These are phyloP conservation scores for Monosporascus ibericus DNA, from an alignment of 2,329 filamentous ascomycete genomes.

Conservation along the genomic window DNA sequence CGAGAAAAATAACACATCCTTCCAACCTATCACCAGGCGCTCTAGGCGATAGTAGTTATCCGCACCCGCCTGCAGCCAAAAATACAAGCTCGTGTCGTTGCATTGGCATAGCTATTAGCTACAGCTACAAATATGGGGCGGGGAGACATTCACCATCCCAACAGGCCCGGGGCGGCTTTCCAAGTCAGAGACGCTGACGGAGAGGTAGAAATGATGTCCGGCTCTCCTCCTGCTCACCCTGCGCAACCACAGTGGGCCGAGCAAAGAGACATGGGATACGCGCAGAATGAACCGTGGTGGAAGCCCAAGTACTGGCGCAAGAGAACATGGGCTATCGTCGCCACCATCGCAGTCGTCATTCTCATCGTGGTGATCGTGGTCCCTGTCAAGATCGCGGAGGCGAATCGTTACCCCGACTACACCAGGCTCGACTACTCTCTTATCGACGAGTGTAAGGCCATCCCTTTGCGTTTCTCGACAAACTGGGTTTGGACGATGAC, in stretches of 20 bases:
- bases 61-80: no score
- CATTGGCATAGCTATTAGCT: no score
- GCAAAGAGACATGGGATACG: slow-evolving; percentile 16
- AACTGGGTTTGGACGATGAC: not conserved
- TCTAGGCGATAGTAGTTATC: no score
- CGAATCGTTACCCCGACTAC: slow-evolving; percentile 43
- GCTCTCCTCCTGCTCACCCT: slow-evolving; percentile 10
- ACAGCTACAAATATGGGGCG: slow-evolving; percentile 16
- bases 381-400: slow-evolving; percentile 35
- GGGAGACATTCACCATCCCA: slow-evolving; percentile 12
- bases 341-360: slow-evolving; percentile 29
- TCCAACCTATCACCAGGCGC: no score
- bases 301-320: slow-evolving; percentile 48
- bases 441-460: slow-evolving; percentile 41
- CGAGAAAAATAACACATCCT: no score
- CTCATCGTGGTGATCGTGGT: slow-evolving; percentile 44
- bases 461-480: not conserved
- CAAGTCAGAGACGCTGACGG: slow-evolving; percentile 15
- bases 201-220: slow-evolving; percentile 13
- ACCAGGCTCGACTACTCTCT: slow-evolving; percentile 39
- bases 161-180: slow-evolving; percentile 15
- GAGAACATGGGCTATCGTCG: slow-evolving; percentile 41
- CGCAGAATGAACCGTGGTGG: slow-evolving; percentile 29
- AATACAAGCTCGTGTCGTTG: no score
- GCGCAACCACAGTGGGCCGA: slow-evolving; percentile 6